Evolutionary conservation across 2,329 filamentous ascomycete genomes (phyloP).

Genomic region (Pseudopithomyces maydicus): DNA sequence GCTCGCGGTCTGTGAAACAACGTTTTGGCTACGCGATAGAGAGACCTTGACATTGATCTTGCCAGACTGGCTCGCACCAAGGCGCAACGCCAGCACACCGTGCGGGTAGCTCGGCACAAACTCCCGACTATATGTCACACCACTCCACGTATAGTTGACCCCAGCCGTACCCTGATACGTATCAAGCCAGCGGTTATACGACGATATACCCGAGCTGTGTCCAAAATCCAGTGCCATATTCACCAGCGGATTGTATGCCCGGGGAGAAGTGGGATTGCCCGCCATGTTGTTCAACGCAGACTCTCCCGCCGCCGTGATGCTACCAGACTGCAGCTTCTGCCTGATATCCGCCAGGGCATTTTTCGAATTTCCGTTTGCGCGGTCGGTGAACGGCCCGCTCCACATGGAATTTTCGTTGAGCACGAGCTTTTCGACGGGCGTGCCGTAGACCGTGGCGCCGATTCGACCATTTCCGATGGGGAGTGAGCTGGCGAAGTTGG

Average conservation of each 20-base stretch:
- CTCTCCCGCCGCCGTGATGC: slow-evolving; percentile 11
- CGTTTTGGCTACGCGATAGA: slow-evolving; percentile 7
- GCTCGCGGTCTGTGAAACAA: slow-evolving; percentile 8
- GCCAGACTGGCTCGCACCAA: slow-evolving; percentile 7
- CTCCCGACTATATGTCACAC: slow-evolving; percentile 13
- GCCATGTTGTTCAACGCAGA: slow-evolving; percentile 7
- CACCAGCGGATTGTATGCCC: slow-evolving; percentile 4
- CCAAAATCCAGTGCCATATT: slow-evolving; percentile 13
- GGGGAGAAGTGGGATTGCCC: slow-evolving; percentile 4
- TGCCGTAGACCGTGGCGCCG: slow-evolving; percentile 14
- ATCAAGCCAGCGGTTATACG: slow-evolving; percentile 15
- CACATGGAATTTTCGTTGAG: slow-evolving; percentile 22
- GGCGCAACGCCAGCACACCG: neutral
- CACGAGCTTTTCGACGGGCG: slow-evolving; percentile 9
- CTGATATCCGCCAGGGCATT: slow-evolving; percentile 8
- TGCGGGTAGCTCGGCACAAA: slow-evolving; percentile 13
- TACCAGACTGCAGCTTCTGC: slow-evolving; percentile 12
- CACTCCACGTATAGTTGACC: slow-evolving; percentile 9
- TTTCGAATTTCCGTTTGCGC: slow-evolving; percentile 9
- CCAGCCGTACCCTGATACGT: slow-evolving; percentile 10
- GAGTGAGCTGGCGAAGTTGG: neutral
- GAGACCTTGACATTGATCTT: slow-evolving; percentile 15
- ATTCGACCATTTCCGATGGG: slow-evolving; percentile 19
- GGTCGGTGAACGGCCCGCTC: slow-evolving; percentile 17
- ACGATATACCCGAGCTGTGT: neutral